These are phyloP conservation scores for Rhododendron ovatum DNA, from an alignment of 148 eudicot genomes.

Conservation along the genomic window DNA sequence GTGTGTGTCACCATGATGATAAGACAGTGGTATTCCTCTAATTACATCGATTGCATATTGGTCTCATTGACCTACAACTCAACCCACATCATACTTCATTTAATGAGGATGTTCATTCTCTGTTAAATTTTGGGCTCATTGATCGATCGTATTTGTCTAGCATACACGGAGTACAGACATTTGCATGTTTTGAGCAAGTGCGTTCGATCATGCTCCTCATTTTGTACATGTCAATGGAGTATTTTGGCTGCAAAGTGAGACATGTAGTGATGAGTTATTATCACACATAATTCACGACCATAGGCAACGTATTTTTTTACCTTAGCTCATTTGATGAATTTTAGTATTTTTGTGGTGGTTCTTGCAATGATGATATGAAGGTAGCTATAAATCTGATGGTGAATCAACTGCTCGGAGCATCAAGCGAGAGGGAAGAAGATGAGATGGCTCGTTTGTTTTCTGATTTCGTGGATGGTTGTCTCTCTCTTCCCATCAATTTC, in stretches of 20 bases:
- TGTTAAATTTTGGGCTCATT: not conserved
- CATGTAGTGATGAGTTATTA: not conserved
- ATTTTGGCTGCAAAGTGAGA: too few species aligned
- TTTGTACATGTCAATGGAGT: not conserved
- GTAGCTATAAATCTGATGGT: slow-evolving; percentile 56
- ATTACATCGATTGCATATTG: not conserved
- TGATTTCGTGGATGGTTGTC: slow-evolving; percentile 55
- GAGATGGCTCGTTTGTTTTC: slow-evolving; percentile 48
- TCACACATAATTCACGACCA: not conserved
- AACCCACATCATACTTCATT: not conserved
- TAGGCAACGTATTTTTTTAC: not conserved
- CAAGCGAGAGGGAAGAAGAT: slow-evolving; percentile 39
- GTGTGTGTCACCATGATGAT: not conserved
- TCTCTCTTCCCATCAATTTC: slow-evolving; percentile 46
- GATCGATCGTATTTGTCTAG: not conserved
- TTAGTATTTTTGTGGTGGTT: not conserved
- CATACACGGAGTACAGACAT: not conserved
- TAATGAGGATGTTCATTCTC: not conserved
- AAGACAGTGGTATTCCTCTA: not conserved
- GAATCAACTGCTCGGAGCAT: slow-evolving; percentile 48
- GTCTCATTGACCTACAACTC: not conserved
- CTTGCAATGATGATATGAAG: slow-evolving; percentile 14
- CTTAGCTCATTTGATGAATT: not conserved
- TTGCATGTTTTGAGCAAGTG: not conserved
- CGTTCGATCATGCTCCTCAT: not conserved